Conservation (phyloP, 805 yeast species). For the Kregervanrija pseudodelftensis region DNA sequence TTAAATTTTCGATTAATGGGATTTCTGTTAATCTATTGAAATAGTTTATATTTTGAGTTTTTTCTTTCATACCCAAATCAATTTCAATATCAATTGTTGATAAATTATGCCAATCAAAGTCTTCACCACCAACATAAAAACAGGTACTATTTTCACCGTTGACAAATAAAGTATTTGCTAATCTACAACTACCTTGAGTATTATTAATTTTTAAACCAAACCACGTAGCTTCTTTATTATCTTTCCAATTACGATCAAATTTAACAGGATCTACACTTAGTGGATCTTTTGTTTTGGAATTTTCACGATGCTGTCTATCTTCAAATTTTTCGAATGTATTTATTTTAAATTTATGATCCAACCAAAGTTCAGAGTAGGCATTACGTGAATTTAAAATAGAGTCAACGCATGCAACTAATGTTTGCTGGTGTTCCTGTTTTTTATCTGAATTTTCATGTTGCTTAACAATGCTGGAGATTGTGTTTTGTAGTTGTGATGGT, state of each 20-base stretch:
- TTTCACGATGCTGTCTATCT: slow-evolving; percentile 1
- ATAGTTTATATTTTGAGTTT: slow-evolving; percentile 3
- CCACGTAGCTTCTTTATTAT: slow-evolving; percentile 4
- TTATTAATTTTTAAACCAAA: slow-evolving; percentile 5
- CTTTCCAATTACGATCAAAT: slow-evolving; percentile 16
- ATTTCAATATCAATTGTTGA: slow-evolving; percentile 1
- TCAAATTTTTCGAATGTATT: slow-evolving; percentile 8
- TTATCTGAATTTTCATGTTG: slow-evolving; percentile 3
- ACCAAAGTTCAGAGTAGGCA: slow-evolving; percentile 24
- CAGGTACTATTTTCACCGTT: slow-evolving; percentile 21
- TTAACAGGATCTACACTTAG: slow-evolving; percentile 14
- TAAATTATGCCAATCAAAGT: slow-evolving; percentile 8
- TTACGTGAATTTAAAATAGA: slow-evolving; percentile 19
- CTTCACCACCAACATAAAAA: slow-evolving; percentile 13
- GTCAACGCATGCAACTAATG: slow-evolving; percentile 23
- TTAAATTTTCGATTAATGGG: slow-evolving; percentile 7
- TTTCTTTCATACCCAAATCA: not conserved
- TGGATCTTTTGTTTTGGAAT: slow-evolving; percentile 5
- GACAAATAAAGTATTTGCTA: slow-evolving; percentile 24
- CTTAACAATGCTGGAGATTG: slow-evolving; percentile 10
- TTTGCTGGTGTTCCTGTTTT: slow-evolving; percentile 7
- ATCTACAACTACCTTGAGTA: slow-evolving; percentile 1
- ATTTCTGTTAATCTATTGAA: slow-evolving; percentile 9
- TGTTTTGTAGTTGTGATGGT: slow-evolving; percentile 19
- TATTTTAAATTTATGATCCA: slow-evolving; percentile 11